A percentile compares a stretch with the other conserved stretches of the same genome.
Evolutionary conservation across 306 rosid species (phyloP).

Genomic region (Biancaea sappan): DNA sequence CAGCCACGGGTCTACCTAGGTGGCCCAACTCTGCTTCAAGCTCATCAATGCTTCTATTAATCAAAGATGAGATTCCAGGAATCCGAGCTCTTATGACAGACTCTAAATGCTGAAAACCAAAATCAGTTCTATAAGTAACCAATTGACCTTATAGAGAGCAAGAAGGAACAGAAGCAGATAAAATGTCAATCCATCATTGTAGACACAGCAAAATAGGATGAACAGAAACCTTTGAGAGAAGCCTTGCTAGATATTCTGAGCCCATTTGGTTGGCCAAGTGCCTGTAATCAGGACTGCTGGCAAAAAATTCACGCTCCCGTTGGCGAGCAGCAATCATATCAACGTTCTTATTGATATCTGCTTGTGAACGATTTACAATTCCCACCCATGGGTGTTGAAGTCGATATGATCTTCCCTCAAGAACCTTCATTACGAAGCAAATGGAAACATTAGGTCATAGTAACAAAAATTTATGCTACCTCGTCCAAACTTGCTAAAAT

Average conservation of each 20-base stretch:
- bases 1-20: conserved; percentile 85
- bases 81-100: conserved; percentile 77
- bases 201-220: neutral
- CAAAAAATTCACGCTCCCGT: conserved; percentile 87
- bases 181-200: conserved; percentile 20
- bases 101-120: conserved; percentile 81
- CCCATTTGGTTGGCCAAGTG: conserved; percentile 92
- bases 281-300: conserved; percentile 80
- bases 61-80: conserved; percentile 78
- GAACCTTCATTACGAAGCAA: conserved; percentile 57
- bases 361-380: conserved; percentile 95
- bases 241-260: conserved; percentile 93
- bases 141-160: neutral
- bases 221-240: conserved; percentile 79
- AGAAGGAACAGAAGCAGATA: conserved; percentile 25
- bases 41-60: conserved; percentile 82
- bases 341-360: conserved; percentile 78
- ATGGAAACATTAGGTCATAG: neutral
- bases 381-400: conserved; percentile 98
- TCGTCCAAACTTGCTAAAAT: neutral
- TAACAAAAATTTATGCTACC: neutral
- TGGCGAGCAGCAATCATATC: conserved; percentile 87
- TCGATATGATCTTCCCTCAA: conserved; percentile 90
- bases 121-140: conserved; percentile 30
- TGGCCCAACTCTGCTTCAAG: conserved; percentile 86